Conservation (phyloP, 306 rosid species). For the Quercus engelmannii region DNA sequence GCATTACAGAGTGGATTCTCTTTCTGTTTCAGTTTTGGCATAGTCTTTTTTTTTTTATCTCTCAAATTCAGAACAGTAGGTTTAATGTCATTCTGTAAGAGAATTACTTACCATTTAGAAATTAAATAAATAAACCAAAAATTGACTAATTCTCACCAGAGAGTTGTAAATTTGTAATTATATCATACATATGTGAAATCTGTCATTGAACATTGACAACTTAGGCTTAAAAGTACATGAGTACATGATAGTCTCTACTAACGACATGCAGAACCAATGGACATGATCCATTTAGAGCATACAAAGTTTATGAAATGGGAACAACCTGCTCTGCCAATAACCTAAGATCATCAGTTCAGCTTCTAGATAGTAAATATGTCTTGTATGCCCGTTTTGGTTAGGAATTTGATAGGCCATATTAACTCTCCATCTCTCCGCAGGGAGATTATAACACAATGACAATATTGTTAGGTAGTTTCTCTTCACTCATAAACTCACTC, state of each 20-base stretch:
- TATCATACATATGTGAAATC: background rate
- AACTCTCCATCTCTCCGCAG: no score
- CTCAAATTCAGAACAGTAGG: no score
- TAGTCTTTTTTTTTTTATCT: no score
- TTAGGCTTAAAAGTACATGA: background rate
- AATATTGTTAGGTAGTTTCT: no score
- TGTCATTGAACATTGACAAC: background rate
- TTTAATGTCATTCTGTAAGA: background rate
- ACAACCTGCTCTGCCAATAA: background rate
- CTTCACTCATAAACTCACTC: no score
- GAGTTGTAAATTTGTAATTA: background rate
- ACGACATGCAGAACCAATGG: background rate
- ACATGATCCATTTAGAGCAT: background rate
- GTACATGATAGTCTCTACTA: no score
- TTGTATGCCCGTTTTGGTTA: background rate
- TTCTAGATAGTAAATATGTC: background rate
- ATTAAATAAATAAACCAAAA: no score
- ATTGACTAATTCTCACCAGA: background rate
- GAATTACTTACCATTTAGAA: no score
- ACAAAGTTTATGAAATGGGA: background rate
- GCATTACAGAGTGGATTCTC: no score
- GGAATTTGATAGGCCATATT: background rate
- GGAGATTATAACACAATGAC: no score
- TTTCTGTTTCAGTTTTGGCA: no score
- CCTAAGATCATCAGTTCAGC: background rate